Base-by-base conservation (phyloP, 352 stramenopile species). In the Pythium dissimile region DNA sequence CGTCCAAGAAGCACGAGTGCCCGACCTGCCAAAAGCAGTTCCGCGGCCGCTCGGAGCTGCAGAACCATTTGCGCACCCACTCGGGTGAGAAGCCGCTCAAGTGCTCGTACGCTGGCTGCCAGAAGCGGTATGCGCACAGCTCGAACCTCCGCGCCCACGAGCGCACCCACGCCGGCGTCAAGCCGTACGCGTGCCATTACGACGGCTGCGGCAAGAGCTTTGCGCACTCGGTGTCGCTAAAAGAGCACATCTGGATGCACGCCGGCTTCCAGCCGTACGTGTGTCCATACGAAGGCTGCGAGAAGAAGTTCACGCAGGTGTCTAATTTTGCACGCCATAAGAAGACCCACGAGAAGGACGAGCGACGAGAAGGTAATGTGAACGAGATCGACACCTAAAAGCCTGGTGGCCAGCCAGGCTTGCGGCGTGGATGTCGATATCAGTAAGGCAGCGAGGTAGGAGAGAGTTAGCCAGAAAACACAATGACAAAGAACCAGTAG, bases 191-290 rank as follows among this genome's bases (percentile, higher is more conserved):
- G 44, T 97, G 89, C 60, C 89, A 92, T 61, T 95, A 93, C 52
- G 79, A 90, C 54, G 87, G 82, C 21, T 97, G 89, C 37, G 84
- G 84, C 54, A 96, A 95, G 73, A 88, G 72, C 31, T 97, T 97
- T 49, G 87, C 87, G 13, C 87, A 96, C 67, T 95, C 82, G 21
- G 89, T 93, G 37, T 97, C 91, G 45, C 69, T 97, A 15, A 96
- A 93, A 55, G 92, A 96, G 59, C 89, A 97, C 69, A 95, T 96
- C 35, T 93, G 88, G 77, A 95, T 94, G 72, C 89, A 97, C 59
- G 87, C 83, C 0, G 86, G 85, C 26, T 88, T 95, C 62, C 86
- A 96, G 66, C 89, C 89, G 23, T 97, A 95, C 67, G 81, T 94
- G 54, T 97, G 89, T 84, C 88, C 83, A 26, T 95, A 89, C 39